Evolutionary conservation across 768 basidiomycete species (phyloP), one percentile per base, ranked within the genome.

Genomic region (Sporobolomyces pararoseus): DNA sequence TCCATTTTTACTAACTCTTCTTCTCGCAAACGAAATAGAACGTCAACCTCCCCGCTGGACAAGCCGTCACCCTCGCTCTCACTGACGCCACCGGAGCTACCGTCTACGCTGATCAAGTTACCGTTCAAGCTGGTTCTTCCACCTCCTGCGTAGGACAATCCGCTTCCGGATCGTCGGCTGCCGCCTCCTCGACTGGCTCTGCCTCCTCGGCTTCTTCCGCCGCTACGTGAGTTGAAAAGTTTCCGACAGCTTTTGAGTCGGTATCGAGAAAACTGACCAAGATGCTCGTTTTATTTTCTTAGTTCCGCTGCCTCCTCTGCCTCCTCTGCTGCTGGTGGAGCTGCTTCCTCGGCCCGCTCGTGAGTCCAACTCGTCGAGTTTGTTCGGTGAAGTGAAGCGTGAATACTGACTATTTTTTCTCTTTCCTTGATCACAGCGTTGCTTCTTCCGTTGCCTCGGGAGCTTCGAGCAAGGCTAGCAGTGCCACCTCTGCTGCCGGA

Each of bases 21-120:
- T n/a, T n/a, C n/a, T n/a, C n/a, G n/a, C n/a, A n/a, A n/a, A n/a
- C 39, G 39, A 17, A 9, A 9, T 35, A 57, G 58, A 62, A 55
- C 64, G 69, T 70, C 49, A 34, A 70, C 64, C 25, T 55, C 25
- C 16, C 64, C 9, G 69, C 69, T 53, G 69, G 69, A 31, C 29
- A 25, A 19, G 65, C 69, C 37, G 63, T 70, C 53, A 70, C 69
- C 59, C 63, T 70, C 64, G 59, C 59, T 53, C 21, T 70, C 27
- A 70, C 69, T 58, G 69, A 70, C 64, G 23, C 52, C 7, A 39
- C 59, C 16, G 69, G 69, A 16, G 1, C 10, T 1, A 25, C 64
- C 47, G 53, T n/a, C 46, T 70, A 55, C 69, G 37, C 68, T 59
- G 69, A 60, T 16, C 27, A 32, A 39, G 60, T 62, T 52, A 57